phyloP scores from a whole-genome alignment of 306 rosid species.

The Nissolia schottii region DNA sequence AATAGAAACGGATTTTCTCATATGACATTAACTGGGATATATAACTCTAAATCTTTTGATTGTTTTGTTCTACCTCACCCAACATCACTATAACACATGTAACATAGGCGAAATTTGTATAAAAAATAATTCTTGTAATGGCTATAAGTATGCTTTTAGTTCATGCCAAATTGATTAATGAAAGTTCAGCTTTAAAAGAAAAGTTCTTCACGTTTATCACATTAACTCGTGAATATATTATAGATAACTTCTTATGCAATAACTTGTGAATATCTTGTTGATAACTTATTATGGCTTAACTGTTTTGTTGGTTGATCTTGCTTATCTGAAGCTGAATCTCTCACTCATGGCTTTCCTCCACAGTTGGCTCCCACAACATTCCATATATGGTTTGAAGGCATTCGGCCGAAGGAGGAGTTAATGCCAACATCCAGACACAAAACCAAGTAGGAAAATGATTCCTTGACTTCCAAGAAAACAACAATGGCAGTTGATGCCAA shows the following conservation, averaged over 20 bases:
- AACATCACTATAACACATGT: background rate
- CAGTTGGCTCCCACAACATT: background rate
- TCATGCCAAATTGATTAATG: background rate
- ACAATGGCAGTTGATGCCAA: background rate
- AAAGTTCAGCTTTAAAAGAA: background rate
- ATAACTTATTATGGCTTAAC: background rate
- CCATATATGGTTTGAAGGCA: background rate
- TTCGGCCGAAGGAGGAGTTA: background rate
- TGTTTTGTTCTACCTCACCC: background rate
- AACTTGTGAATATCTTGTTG: no score
- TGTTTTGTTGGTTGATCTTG: background rate
- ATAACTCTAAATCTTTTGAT: background rate
- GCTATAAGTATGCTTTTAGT: background rate
- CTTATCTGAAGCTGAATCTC: constrained; percentile 7
- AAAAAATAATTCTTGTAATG: background rate
- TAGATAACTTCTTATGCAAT: background rate
- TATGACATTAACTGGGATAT: background rate
- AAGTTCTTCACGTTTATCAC: background rate
- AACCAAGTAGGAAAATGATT: background rate
- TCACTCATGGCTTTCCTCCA: background rate
- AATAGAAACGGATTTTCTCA: background rate
- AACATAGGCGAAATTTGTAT: background rate
- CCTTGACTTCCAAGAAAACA: background rate
- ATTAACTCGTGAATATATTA: background rate
- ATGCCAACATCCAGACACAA: background rate